Base-by-base conservation (phyloP, 2,329 filamentous ascomycete genomes). In the Xylariaceae sp. region DNA sequence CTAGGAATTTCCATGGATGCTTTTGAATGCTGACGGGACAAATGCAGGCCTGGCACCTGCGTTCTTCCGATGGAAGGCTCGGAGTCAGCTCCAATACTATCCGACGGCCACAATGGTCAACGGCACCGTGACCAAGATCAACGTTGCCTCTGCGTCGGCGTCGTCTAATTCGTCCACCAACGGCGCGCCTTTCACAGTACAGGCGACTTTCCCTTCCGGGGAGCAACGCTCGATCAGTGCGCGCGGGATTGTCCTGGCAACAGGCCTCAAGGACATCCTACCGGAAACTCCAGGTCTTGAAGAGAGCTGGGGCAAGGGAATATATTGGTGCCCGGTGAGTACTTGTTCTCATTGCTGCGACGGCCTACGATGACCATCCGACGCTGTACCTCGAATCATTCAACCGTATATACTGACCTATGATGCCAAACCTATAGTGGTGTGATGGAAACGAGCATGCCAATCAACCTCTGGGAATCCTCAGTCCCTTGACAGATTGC, bases 381-480 rank as follows among this genome's bases (percentile, higher is more conserved):
- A 40, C 39, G 12, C 12, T 3, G 12, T 40, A 19, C 4, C 3
- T 40, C 31, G 11, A 27, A 6, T n/a, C 2, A 12, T 44, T 4
- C 3, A 32, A 26, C 4, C 19, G 4, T n/a, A 34, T 49, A 31
- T 29, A n/a, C 49, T 54, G 50, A 60, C 41, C 7, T 12, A 3
- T 4, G 45, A 40, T n/a, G 27, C 8, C 12, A 19, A 19, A 8
- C 26, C 8, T 27, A 44, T 45, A 60, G 58, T 85, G 82, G 82
- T 85, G 82, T 58, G 82, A 85, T 62, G 82, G 82, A 9, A 73
- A 78, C 59, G 82, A 85, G 67, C 80, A 85, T 64, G 77, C 76
- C 0, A 80, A 84, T 62, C 80, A 84, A 57, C 55, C 74, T 0
- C 72, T 85, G 1, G 81, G 81, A 1, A 71, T 85, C 35, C 65